Base-by-base conservation (phyloP, 768 basidiomycete species). In the Auricularia cornea region DNA sequence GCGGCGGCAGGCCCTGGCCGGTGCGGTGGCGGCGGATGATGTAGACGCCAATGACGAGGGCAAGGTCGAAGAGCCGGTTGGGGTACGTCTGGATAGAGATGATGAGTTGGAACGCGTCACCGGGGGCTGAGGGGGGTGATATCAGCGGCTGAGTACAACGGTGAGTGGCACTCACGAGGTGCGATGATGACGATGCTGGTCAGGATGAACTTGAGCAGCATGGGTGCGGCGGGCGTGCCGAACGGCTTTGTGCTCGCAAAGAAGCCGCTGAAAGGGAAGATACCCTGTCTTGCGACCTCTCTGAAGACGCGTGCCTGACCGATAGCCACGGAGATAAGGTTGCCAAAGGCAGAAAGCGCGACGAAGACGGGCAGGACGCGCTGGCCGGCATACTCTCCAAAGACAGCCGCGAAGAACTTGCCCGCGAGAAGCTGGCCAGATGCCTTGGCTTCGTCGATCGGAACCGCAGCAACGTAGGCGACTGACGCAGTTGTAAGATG, bases 201-300 rank as follows among this genome's bases (percentile, higher is more conserved):
- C 8, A 82, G 62, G 26, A 68, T 62, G 62, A 73, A 80, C 63
- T 79, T 77, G 57, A 81, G 71, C 30, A 72, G 62, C 2, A 79
- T 73, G 3, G 81, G 79, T 1, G 73, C 79, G 4, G 77, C 66
- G 2, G 83, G 82, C 1, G 82, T 81, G 31, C 78, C 79, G 60
- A 83, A 81, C 3, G 82, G 81, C 54, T 74, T 72, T 12, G 77
- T 81, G 3, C 79, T 79, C 3, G 79, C 75, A 68, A 80, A 83
- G 69, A 83, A 78, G 3, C 67, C 70, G 2, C 80, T 75, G 59
- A 74, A 82, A 0, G 83, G 83, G 20, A 84, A 71, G 4, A 84
- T 71, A 8, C 82, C 82, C 72, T 83, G 81, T 59, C 83, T 74
- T 14, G 79, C 82, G 33, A 81, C 74, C 69, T 84, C 83, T 23